These are phyloP conservation scores for Penicillium freii DNA, from an alignment of 2,329 filamentous ascomycete species.

Conservation along the genomic window DNA sequence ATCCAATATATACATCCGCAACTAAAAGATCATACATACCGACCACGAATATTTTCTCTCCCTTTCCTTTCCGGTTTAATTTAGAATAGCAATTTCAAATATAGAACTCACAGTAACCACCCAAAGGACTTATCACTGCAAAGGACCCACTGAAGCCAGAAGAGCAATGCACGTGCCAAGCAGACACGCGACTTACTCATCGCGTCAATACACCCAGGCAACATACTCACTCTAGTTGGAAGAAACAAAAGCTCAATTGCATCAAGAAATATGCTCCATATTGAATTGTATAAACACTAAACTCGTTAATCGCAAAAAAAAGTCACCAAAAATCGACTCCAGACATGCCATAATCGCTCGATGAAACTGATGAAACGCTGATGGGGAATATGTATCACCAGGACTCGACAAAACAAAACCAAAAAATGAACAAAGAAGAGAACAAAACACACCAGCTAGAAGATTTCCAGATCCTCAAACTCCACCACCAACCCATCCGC, in stretches of 20 bases:
- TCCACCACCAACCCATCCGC: slow-evolving; percentile 48
- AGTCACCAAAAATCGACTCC: slow-evolving; percentile 17
- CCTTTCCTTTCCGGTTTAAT: too few species aligned
- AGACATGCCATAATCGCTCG: slow-evolving; percentile 23
- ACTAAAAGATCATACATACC: too few species aligned
- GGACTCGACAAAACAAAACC: slow-evolving; percentile 15
- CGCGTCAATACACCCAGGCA: neutral
- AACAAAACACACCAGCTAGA: slow-evolving; percentile 29
- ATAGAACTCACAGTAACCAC: neutral
- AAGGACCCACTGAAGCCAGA: neutral
- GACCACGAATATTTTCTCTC: neutral
- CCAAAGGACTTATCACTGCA: neutral
- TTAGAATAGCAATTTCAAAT: neutral
- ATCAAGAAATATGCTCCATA: neutral
- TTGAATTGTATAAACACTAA: neutral
- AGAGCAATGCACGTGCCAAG: neutral
- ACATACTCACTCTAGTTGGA: neutral
- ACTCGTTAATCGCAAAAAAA: neutral
- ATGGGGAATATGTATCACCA: slow-evolving; percentile 20
- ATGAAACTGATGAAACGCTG: slow-evolving; percentile 16
- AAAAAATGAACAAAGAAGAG: slow-evolving; percentile 1
- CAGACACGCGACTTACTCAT: neutral
- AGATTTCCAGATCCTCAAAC: slow-evolving; percentile 53
- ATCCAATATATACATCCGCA: neutral
- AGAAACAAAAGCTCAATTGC: neutral